Base-by-base conservation (phyloP, 345 rosid species). In the Eucalyptus cloeziana region DNA sequence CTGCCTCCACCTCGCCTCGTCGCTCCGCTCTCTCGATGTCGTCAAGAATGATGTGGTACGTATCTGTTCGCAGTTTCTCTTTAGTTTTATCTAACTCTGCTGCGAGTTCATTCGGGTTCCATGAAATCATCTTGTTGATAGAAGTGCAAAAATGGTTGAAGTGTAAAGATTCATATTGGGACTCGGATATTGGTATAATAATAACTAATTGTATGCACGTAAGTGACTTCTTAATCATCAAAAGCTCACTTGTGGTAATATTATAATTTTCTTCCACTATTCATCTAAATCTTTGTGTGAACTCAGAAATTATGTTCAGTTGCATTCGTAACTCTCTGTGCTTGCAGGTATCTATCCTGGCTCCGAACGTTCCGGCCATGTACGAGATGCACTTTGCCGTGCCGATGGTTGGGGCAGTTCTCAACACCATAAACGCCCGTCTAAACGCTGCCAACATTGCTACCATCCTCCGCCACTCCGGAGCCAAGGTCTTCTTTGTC, bases 301-400 rank as follows among this genome's bases (percentile, higher is more conserved):
- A 24, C 19, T 85, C 31, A 25, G 62, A 85, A 85, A 45, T 47
- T 9, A 14, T 47, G 14, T 15, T 44, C 51, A 25, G 27, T 64
- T n/a, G 76, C 40, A 31, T n/a, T 64, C 17, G 4, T 71, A 37
- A 24, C 83, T 71, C 83, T 10, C 24, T 3, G 83, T 19, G 45
- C 14, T 14, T 4, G 14, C 90, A 95, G 97, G 97, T 97, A 2
- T 95, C 99, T 3, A 92, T 95, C 37, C 86, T 97, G 88, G 98
- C 99, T 86, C 99, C 98, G 2, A 97, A 95, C 85, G 33, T 95
- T 87, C 99, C 98, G 7, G 99, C 99, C 31, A 69, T 93, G 93
- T 96, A 96, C 87, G 99, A 97, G 94, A 92, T 96, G 97, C 98
- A 97, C 89, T 97, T 97, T 71, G 95, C 95, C 2, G 96, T 96